Base-by-base conservation (phyloP, 345 rosid species). In the Trapa incisa region DNA sequence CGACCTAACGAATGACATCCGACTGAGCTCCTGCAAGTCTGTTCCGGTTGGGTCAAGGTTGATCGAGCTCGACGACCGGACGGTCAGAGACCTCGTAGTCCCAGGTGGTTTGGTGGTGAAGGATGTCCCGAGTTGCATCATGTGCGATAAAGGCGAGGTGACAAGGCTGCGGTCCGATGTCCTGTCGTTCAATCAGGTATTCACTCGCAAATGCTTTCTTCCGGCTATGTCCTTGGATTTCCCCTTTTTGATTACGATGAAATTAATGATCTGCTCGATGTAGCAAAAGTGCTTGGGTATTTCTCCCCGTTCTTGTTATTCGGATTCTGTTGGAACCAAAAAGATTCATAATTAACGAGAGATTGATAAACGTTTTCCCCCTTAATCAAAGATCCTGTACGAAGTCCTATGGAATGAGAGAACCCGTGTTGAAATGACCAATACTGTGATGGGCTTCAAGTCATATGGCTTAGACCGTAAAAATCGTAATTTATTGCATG, bases 91-190 rank as follows among this genome's bases (percentile, higher is more conserved):
- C 80, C 74, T 93, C 4, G 73, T 83, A 62, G 62, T 94, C 72
- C 97, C 97, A 1, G 92, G 92, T 1, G 96, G 92, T 22, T 76
- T 80, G 54, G 81, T 94, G 45, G 95, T 91, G n/a, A 68, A 70
- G 37, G 67, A 78, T 45, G 99, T 87, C 50, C 76, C 88, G 3
- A 68, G 71, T 53, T 87, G 81, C 41, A 89, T 94, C 69, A 91
- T 84, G 82, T 94, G 96, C 65, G 99, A 94, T 65, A 94, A 94
- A 70, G 99, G 97, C 77, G 97, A 94, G 65, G 89, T 92, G 15
- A 90, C 92, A 4, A 84, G 97, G 74, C 76, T 90, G 41, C 74
- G 82, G 61, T 85, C 97, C 66, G 97, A 94, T 69, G 81, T 88
- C 64, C 91, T 94, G 64, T 80, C 95, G 70, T 94, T 94, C 71